Evolutionary conservation across 1,139 yeast genomes (phyloP).

Genomic region (Neolecta irregularis): DNA sequence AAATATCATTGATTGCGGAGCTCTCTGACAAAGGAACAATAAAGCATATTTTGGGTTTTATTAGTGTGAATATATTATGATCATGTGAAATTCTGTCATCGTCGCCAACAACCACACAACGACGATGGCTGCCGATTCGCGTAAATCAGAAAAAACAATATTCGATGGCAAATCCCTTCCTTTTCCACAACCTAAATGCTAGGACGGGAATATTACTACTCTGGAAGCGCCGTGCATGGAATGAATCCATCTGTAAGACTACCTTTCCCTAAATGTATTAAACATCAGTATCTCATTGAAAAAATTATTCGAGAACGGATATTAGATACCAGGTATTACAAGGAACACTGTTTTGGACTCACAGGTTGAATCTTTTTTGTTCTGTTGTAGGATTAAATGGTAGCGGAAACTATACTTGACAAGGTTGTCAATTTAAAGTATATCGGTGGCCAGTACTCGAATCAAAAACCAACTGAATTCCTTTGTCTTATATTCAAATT

Average conservation of each 20-base stretch:
- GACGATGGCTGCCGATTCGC: no score
- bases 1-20: no score
- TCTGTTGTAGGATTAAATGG: neutral
- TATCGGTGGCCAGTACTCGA: constrained; percentile 37
- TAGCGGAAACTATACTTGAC: constrained; percentile 35
- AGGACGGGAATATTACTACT: no score
- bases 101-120: no score
- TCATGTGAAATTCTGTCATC: no score
- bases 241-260: constrained; percentile 6
- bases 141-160: no score
- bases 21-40: no score
- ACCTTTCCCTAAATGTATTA: neutral
- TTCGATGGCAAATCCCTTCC: no score
- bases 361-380: constrained; percentile 21
- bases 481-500: constrained; percentile 48
- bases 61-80: no score
- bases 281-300: constrained; percentile 31
- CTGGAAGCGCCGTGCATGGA: constrained; percentile 5
- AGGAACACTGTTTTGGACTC: constrained; percentile 43
- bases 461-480: constrained; percentile 45
- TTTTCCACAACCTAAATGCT: no score
- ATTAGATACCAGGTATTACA: constrained; percentile 54
- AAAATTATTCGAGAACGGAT: constrained; percentile 55
- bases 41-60: no score
- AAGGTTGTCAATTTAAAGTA: constrained; percentile 28